Percentiles rank a stretch among this genome's conserved stretches.
These are phyloP conservation scores for Stylosanthes scabra DNA, from an alignment of 331 rosid species.

Conservation along the genomic window DNA sequence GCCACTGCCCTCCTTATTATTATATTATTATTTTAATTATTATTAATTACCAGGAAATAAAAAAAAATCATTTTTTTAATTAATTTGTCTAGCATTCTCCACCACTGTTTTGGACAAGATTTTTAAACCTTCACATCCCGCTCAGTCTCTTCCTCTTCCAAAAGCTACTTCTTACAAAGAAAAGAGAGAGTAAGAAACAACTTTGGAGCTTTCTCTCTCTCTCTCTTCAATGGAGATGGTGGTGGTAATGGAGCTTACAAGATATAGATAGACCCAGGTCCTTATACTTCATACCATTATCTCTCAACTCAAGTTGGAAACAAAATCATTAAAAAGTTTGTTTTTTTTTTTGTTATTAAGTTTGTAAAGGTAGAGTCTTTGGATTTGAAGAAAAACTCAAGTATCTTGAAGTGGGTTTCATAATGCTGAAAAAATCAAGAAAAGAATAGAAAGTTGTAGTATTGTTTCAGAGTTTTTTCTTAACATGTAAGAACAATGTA, in stretches of 20 bases:
- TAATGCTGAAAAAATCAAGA: conserved; percentile 1
- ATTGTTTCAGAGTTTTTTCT: neutral
- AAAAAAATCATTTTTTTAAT: neutral
- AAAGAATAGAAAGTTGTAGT: neutral
- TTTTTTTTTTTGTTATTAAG: neutral
- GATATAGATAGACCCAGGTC: conserved; percentile 55
- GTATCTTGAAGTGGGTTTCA: conserved; percentile 9
- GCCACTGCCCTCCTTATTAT: neutral
- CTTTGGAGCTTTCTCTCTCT: conserved; percentile 5
- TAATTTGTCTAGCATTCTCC: neutral
- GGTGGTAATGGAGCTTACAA: conserved; percentile 51
- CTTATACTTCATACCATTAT: conserved; percentile 1
- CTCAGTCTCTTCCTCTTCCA: conserved; percentile 8
- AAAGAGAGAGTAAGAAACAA: neutral
- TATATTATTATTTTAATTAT: no score
- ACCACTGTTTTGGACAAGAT: neutral
- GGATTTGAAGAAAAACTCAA: conserved; percentile 1
- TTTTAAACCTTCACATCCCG: neutral
- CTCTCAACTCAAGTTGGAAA: neutral
- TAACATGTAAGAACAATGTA: conserved; percentile 23
- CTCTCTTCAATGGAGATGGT: conserved; percentile 42
- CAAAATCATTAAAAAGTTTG: neutral
- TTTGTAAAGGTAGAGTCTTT: conserved; percentile 12
- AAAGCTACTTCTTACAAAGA: neutral
- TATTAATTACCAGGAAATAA: neutral